Evolutionary conservation across 2,329 filamentous ascomycete genomes (phyloP), one percentile per base, ranked within the genome.

Genomic region (Sclerotinia subarctica): DNA sequence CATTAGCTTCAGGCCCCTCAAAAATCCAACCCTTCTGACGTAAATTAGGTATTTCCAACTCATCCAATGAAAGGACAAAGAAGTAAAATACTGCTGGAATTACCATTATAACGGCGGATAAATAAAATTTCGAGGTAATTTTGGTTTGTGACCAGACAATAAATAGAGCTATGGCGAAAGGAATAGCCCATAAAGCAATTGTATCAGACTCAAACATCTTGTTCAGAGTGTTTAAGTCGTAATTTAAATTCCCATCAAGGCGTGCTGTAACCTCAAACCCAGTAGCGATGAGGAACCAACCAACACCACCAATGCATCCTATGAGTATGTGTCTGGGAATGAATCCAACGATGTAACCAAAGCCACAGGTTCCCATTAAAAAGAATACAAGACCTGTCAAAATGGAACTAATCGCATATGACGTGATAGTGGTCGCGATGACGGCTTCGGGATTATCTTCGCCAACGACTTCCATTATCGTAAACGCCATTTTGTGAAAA

Each of bases 401-500:
- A 76, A 99, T 86, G 2, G 95, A 94, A 79, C 94, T 98, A 70
- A 94, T 81, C 0, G 94, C 91, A 77, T 96, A 99, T 0, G 95
- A 88, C 2, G 94, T 88, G 74, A 99, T 97, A 2, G 94, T 97
- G 0, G 95, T 99, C 42, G 95, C 94, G 71, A 97, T 90, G 58
- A 99, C 90, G 3, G 93, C 91, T 74, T 95, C 89, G 0, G 91
- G 88, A 35, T 95, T 88, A 26, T 94, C 88, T 70, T 90, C 87
- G 21, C 94, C 92, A 72, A 99, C 89, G 54, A 86, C 83, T 19
- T 83, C 82, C 72, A 95, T 88, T 76, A 98, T 97, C 42, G 90
- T 94, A 71, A 90, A 88, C 0, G 95, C 94, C 94, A 99, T 99
- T 76, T 94, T 96, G 80, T 99, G 95, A 78, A 99, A 98, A 81